Evolutionary conservation across 176 grass and related monocot species (phyloP), one percentile per base, ranked within the genome.

Genomic region (Musa troglodytarum): DNA sequence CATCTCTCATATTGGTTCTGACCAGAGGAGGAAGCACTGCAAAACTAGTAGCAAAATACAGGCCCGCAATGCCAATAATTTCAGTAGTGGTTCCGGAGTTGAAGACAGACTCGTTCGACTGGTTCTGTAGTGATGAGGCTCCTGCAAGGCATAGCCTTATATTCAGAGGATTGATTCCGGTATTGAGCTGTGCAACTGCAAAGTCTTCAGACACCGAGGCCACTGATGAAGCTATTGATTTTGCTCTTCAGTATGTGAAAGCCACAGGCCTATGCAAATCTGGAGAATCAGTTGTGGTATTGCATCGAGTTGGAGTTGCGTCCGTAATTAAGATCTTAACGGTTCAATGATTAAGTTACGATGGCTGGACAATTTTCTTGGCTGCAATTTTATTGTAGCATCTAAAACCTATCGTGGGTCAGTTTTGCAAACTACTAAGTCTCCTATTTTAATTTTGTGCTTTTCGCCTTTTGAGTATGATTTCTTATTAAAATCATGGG

Each of bases 71-170:
- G 73, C 73, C 73, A 1, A 61, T 75, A 11, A 17, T 75, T 9
- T 75, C 73, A 20, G 73, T 75, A 0, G 56, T 75, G 55, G 73
- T 75, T 50, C 73, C 73, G 5, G 73, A 49, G 16, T n/a, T 75
- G 56, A 75, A 1, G 73, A 50, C 73, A 3, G 55, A 75, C 50
- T 63, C 73, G 2, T 75, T 63, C 28, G 55, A 75, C 11, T 77
- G 76, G 76, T 65, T 49, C 23, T 77, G 76, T 50, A 77, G 76
- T n/a, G 76, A 77, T 10, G 76, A 68, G 63, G 62, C 76, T 29
- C 76, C 76, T 29, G 76, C 76, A 6, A 77, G 63, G 21, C 76
- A 77, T 2, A 77, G 50, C 51, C 76, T 77, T 54, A 66, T 77
- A 25, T 63, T 52, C 4, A 77, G 63, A 77, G 76, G 76, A 25